These are phyloP conservation scores for Globisporangium nodosum DNA, from an alignment of 352 stramenopile species.

Conservation along the genomic window DNA sequence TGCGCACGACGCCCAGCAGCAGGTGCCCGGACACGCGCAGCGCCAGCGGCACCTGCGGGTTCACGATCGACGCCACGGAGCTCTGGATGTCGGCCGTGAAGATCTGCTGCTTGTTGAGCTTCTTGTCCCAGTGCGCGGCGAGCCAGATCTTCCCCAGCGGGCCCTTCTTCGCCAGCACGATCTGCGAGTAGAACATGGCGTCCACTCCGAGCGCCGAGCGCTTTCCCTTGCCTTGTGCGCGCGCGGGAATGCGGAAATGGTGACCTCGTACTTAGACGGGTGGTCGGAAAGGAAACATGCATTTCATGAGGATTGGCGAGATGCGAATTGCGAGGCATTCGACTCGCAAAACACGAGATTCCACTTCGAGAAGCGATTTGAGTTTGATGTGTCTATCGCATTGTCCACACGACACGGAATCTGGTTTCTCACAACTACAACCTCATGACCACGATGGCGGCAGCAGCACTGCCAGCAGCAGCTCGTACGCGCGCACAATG, in stretches of 20 bases:
- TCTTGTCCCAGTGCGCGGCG: slow-evolving; percentile 99
- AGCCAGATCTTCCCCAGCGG: slow-evolving; percentile 99
- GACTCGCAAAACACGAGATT: no score
- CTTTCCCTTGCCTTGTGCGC: no score
- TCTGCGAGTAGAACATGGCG: slow-evolving; percentile 99
- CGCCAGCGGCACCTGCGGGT: slow-evolving; percentile 95
- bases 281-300: no score
- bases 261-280: neutral
- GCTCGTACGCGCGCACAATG: slow-evolving; percentile 86
- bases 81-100: slow-evolving; percentile 96
- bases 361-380: no score
- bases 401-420: neutral
- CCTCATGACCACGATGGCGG: neutral
- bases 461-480: slow-evolving; percentile 31
- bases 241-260: no score
- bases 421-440: neutral
- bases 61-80: slow-evolving; percentile 96
- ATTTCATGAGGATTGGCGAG: no score
- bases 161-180: slow-evolving; percentile 99
- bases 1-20: slow-evolving; percentile 97
- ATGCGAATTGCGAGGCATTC: no score
- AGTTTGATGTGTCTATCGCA: no score
- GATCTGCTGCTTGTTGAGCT: slow-evolving; percentile 97
- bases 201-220: no score
- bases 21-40: slow-evolving; percentile 97